phyloP scores from a whole-genome alignment of 163 green algal species.

The Chlamydomonas reinhardtii region DNA sequence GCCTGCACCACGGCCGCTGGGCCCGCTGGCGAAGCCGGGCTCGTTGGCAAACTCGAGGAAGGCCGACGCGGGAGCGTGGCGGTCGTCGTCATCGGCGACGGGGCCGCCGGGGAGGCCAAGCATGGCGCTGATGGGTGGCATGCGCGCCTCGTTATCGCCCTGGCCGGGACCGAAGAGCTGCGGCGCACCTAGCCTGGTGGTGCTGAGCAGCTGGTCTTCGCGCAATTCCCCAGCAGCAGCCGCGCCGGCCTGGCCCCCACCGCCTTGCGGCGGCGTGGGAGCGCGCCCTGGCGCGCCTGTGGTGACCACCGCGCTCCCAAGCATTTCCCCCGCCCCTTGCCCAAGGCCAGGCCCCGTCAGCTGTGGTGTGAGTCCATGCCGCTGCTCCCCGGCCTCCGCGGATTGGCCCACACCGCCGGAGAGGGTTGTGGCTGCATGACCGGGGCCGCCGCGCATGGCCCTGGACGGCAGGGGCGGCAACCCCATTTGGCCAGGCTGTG shows the following conservation, averaged over 20 bases:
- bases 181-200: background rate
- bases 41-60: slow-evolving; percentile 17
- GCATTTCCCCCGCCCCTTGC: too few relatives aligned
- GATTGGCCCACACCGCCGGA: background rate
- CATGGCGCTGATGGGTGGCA: background rate
- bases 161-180: background rate
- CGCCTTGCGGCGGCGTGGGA: too few relatives aligned
- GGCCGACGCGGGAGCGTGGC: slow-evolving; percentile 1
- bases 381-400: background rate
- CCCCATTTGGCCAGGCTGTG: background rate
- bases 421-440: background rate
- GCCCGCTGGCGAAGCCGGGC: background rate
- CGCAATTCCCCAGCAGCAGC: background rate
- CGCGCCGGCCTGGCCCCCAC: too few relatives aligned
- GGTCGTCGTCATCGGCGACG: background rate
- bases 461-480: background rate
- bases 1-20: background rate
- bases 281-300: too few relatives aligned
- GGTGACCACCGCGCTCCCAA: too few relatives aligned
- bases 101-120: background rate
- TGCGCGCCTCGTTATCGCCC: background rate
- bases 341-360: too few relatives aligned
- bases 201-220: background rate
- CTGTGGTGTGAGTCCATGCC: too few relatives aligned
- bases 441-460: background rate